A percentile compares a stretch with the other conserved stretches of the same genome.
These are phyloP conservation scores for Lactarius quietus DNA, from an alignment of 768 basidiomycete species.

Conservation along the genomic window DNA sequence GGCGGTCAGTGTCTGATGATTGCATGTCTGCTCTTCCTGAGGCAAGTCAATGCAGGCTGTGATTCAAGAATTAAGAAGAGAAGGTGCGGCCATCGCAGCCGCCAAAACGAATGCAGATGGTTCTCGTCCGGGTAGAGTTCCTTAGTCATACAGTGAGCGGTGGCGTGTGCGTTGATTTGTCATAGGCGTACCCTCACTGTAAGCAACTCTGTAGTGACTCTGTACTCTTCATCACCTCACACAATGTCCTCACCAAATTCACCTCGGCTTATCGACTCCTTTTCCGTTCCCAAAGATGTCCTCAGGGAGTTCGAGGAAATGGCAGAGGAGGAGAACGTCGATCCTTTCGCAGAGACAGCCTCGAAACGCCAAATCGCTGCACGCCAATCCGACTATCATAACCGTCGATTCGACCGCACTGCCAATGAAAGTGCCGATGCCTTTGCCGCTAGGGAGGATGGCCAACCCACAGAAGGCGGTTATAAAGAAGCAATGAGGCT, in stretches of 20 bases:
- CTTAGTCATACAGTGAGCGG: conserved; percentile 3
- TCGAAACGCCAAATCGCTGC: conserved; percentile 91
- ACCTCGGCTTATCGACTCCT: conserved; percentile 80
- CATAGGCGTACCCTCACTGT: neutral
- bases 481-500: conserved; percentile 97
- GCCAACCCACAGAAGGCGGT: conserved; percentile 71
- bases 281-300: conserved; percentile 89
- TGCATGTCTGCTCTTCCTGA: neutral
- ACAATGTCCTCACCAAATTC: conserved; percentile 33
- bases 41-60: conserved; percentile 17
- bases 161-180: conserved; percentile 16
- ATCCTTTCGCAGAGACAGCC: conserved; percentile 91
- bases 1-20: conserved; percentile 52
- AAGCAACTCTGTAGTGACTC: neutral
- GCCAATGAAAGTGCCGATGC: conserved; percentile 80
- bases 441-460: conserved; percentile 65
- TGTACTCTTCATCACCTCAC: neutral
- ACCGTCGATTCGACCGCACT: conserved; percentile 82
- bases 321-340: conserved; percentile 89
- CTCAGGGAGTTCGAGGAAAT: conserved; percentile 91
- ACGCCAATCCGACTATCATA: conserved; percentile 93
- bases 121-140: conserved; percentile 1
- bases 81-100: conserved; percentile 12
- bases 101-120: conserved; percentile 8
- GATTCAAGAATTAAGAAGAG: conserved; percentile 25